Evolutionary conservation across 1,284 basidiomycete genomes (phyloP).

Genomic region (Athelia psychrophila): DNA sequence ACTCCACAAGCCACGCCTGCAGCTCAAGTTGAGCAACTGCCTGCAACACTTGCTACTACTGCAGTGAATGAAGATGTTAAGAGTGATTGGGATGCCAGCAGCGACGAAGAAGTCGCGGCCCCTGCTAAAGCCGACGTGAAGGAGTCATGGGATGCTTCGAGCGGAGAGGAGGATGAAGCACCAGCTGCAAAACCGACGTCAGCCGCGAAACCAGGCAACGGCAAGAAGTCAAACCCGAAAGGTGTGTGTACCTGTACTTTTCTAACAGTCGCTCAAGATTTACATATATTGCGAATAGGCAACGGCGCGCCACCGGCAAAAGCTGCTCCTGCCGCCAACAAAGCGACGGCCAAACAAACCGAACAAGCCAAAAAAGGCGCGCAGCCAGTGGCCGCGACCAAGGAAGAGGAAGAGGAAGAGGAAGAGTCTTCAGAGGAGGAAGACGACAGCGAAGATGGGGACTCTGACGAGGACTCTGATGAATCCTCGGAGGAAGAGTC

Average conservation of each 20-base stretch:
- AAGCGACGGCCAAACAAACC: background rate
- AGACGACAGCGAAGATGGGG: slow-evolving; percentile 35
- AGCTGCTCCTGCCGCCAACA: slow-evolving; percentile 3
- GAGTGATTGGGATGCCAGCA: slow-evolving; percentile 85
- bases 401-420: slow-evolving; percentile 33
- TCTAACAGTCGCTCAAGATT: background rate
- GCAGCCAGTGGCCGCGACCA: slow-evolving; percentile 15
- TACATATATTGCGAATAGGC: background rate
- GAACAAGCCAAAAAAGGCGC: slow-evolving; percentile 8
- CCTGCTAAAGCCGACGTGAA: slow-evolving; percentile 44
- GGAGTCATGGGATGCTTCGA: slow-evolving; percentile 87
- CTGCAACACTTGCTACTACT: slow-evolving; percentile 13
- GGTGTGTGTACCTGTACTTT: slow-evolving; percentile 5
- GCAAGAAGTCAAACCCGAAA: slow-evolving; percentile 19
- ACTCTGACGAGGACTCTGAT: slow-evolving; percentile 40
- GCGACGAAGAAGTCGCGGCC: slow-evolving; percentile 43
- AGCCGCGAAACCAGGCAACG: slow-evolving; percentile 18
- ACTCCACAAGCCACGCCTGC: slow-evolving; percentile 24
- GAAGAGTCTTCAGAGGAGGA: slow-evolving; percentile 40
- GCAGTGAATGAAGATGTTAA: slow-evolving; percentile 43
- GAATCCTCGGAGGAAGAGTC: slow-evolving; percentile 42
- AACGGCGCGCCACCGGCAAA: slow-evolving; percentile 15
- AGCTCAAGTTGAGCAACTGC: slow-evolving; percentile 16
- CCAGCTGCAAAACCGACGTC: background rate
- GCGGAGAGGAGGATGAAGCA: slow-evolving; percentile 58